Base-by-base conservation (phyloP, 352 stramenopile species). In the Albugo laibachii region DNA sequence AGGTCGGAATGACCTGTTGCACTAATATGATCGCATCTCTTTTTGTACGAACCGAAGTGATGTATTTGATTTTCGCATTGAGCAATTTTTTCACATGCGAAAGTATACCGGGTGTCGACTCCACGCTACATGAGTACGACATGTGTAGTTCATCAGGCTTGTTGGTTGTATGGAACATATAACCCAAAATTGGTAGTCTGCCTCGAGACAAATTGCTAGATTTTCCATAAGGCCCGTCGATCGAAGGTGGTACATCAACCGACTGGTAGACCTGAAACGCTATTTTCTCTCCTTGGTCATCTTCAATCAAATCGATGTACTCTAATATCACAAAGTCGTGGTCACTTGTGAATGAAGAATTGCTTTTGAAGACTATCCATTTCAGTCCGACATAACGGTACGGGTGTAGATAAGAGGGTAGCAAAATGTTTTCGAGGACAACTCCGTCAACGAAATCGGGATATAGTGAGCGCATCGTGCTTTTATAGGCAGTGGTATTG, bases 301-400 rank as follows among this genome's bases (percentile, higher is more conserved):
- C 74, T 58, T 91, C 77, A 52, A 91, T 82, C 72, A 91, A 76
- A 57, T 87, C 77, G 37, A 91, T 71, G 52, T 91, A 91, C 64
- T 91, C 77, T 18, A 91, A 62, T 52, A 91, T 81, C 42, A 83
- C 60, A 34, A 87, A 68, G 50, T 91, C 77, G 15, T 73, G 69
- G 56, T 86, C 77, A 47, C 81, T 82, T 14, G 63, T 65, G 57
- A 84, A 85, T 36, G 69, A 66, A 16, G 69, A 75, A 6, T 69
- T 81, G 65, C 72, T 84, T 62, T 87, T 87, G 56, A 86, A 91
- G 5, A 72, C 74, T 1, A 69, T 75, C 77, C 77, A 91, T 59
- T 91, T 91, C 50, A 91, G 63, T 19, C 60, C 72, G 15, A 91
- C 70, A 56, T 91, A 83, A 42, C 74, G 74, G 54, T 83, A 62